Evolutionary conservation across 192 early-diverging fungal genomes (phyloP), one percentile per base, ranked within the genome.

Genomic region (Paraglomus brasilianum): DNA sequence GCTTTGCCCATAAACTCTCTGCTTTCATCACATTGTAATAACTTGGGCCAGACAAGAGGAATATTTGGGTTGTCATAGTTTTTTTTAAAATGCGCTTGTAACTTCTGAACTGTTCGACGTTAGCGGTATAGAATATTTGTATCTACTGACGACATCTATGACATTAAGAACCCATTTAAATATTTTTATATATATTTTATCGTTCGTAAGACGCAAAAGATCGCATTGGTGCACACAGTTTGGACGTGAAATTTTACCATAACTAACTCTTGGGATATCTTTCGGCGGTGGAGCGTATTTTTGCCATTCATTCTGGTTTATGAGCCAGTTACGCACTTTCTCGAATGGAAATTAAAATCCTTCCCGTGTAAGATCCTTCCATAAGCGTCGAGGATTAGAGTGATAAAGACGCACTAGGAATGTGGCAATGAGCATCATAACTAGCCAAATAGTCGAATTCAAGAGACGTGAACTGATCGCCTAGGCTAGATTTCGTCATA

Each of bases 181-280:
- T 47, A 11, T 47, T 47, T 47, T 47, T 11, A 8, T 15, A 11
- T 15, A 11, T 11, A 11, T 11, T 8, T 47, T 8, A 47, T 47
- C 46, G 15, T 47, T 8, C 8, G 46, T 47, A 15, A 47, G 60
- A 62, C 43, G 47, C 21, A 62, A 22, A 46, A 62, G 43, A 62
- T 62, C 43, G 43, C 43, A 62, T 24, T 46, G 60, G 17, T 62
- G n/a, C 22, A 62, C 17, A 43, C 19, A 62, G 30, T 62, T 62
- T 5, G 60, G 60, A 10, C 17, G 13, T 62, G 19, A 46, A 46
- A 62, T 62, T 62, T 10, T 17, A 17, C 43, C 17, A 46, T 62
- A 62, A 9, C 43, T 62, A 17, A 46, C 14, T 62, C 43, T 62
- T 46, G 60, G 17, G 14, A 62, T 62, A 9, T 62, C 43, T 62